Evolutionary conservation across 352 stramenopile genomes (phyloP).

Genomic region (Pythium pyrilobum): DNA sequence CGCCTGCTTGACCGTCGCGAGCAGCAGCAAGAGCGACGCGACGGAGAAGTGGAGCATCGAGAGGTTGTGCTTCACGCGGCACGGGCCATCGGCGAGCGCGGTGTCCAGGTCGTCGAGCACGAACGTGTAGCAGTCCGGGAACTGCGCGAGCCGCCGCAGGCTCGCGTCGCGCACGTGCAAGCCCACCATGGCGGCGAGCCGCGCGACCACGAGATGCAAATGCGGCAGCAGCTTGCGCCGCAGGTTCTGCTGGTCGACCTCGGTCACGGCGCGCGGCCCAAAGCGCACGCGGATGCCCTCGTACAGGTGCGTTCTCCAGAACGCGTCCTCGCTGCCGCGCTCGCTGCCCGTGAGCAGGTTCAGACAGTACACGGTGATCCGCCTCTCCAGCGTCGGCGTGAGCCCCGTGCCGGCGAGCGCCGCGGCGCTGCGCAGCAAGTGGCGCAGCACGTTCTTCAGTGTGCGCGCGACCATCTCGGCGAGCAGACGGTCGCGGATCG

Average conservation of each 20-base stretch:
- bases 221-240: constrained; percentile 42
- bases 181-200: constrained; percentile 51
- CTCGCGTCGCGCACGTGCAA: constrained; percentile 34
- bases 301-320: constrained; percentile 72
- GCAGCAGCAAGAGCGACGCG: constrained; percentile 74
- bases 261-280: constrained; percentile 49
- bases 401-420: constrained; percentile 34
- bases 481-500: constrained; percentile 63
- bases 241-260: constrained; percentile 79
- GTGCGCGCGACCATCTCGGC: constrained; percentile 85
- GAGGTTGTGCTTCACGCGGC: constrained; percentile 81
- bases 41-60: constrained; percentile 84
- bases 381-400: constrained; percentile 34
- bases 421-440: constrained; percentile 50
- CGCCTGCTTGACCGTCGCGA: constrained; percentile 68
- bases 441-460: constrained; percentile 84
- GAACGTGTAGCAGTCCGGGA: constrained; percentile 70
- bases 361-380: constrained; percentile 47
- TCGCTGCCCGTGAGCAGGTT: constrained; percentile 68
- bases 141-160: constrained; percentile 37
- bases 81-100: constrained; percentile 29
- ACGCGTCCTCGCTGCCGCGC: constrained; percentile 40
- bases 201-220: constrained; percentile 45
- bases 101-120: constrained; percentile 65
- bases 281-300: constrained; percentile 76